Conservation (phyloP, 2,329 filamentous ascomycete genomes). For the Colletotrichum melonis region DNA sequence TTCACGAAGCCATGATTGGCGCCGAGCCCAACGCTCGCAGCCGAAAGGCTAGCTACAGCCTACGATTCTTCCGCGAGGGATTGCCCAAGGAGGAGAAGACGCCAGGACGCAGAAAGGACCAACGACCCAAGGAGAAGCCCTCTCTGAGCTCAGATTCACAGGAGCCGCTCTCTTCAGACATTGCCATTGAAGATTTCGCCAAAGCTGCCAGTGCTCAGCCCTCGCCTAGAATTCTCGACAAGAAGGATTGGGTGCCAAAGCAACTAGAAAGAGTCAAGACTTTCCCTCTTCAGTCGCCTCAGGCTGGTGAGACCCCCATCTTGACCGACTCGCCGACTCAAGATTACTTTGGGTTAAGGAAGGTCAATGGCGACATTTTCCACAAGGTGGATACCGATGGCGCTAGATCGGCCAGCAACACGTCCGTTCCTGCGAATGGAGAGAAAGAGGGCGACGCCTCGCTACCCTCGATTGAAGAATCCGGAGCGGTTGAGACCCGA, state of each 20-base stretch:
- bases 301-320: constrained; percentile 27
- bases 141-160: constrained; percentile 48
- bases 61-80: constrained; percentile 75
- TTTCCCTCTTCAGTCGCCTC: constrained; percentile 32
- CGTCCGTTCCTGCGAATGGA: constrained; percentile 22
- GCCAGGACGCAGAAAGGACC: constrained; percentile 60
- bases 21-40: constrained; percentile 73
- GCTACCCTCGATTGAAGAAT: neutral
- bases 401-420: constrained; percentile 1
- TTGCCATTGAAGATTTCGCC: constrained; percentile 35
- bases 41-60: constrained; percentile 74
- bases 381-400: constrained; percentile 33
- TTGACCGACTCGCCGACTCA: constrained; percentile 35
- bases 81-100: constrained; percentile 68
- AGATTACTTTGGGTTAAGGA: constrained; percentile 36
- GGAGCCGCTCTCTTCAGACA: constrained; percentile 23
- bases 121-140: constrained; percentile 55
- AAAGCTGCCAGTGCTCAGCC: constrained; percentile 24
- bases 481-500: constrained; percentile 39
- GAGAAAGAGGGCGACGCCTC: constrained; percentile 24
- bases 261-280: constrained; percentile 30
- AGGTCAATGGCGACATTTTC: constrained; percentile 36
- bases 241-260: constrained; percentile 37
- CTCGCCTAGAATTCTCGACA: constrained; percentile 38
- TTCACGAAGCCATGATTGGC: constrained; percentile 70